Evolutionary conservation across 495 filamentous ascomycete genomes (phyloP).

Genomic region (Hyaloscypha variabilis): DNA sequence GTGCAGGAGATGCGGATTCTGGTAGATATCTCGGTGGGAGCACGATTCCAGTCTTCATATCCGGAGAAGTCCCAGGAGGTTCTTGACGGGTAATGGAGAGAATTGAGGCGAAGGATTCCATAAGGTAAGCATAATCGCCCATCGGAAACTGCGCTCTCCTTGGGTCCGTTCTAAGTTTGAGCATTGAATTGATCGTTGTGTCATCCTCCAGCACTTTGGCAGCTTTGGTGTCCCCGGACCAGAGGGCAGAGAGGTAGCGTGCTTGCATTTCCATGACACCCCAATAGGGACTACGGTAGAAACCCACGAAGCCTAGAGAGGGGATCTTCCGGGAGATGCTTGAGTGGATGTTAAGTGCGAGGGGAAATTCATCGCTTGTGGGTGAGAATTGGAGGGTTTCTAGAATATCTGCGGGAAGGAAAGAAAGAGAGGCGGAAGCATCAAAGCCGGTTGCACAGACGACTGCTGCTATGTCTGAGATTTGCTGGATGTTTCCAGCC

Average conservation of each 20-base stretch:
- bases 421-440: conserved; percentile 59
- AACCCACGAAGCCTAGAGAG: conserved; percentile 78
- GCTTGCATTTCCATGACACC: conserved; percentile 88
- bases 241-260: conserved; percentile 57
- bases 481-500: not conserved
- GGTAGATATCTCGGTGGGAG: conserved; percentile 31
- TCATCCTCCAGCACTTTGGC: conserved; percentile 35
- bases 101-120: conserved; percentile 68
- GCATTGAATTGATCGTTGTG: conserved; percentile 43
- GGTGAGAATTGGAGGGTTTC: conserved; percentile 56
- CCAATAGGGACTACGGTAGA: conserved; percentile 88
- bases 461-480: conserved; percentile 64
- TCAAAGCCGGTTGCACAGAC: conserved; percentile 80
- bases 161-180: conserved; percentile 42
- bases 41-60: conserved; percentile 34
- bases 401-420: conserved; percentile 59
- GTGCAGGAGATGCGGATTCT: not conserved
- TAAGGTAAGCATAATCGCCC: conserved; percentile 77
- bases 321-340: conserved; percentile 62
- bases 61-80: conserved; percentile 27
- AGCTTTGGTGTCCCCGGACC: conserved; percentile 32
- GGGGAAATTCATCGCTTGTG: conserved; percentile 59
- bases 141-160: conserved; percentile 70
- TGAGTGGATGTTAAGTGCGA: conserved; percentile 68
- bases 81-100: conserved; percentile 43